phyloP scores from a whole-genome alignment of 352 stramenopile species.

The Plasmopara viticola region DNA sequence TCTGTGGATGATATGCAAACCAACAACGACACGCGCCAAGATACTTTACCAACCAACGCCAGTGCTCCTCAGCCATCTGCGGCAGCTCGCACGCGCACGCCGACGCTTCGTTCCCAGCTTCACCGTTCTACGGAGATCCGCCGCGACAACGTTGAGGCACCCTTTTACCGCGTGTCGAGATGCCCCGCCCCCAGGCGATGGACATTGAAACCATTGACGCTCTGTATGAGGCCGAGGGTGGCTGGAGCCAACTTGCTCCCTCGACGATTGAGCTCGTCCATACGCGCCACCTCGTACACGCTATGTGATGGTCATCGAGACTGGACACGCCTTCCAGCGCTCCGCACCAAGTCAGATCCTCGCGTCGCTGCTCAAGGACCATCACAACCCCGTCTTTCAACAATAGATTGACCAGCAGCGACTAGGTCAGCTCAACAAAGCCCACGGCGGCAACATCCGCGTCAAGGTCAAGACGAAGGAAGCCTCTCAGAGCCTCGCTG shows the following conservation, averaged over 20 bases:
- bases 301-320: not conserved
- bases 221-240: not conserved
- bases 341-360: not conserved
- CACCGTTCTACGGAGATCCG: not conserved
- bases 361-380: not conserved
- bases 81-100: not conserved
- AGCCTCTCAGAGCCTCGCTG: not conserved
- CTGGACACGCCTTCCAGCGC: not conserved
- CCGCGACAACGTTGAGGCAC: not conserved
- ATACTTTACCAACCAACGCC: not conserved
- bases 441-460: not conserved
- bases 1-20: not conserved
- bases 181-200: not conserved
- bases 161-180: not conserved
- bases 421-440: not conserved
- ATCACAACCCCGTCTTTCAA: not conserved
- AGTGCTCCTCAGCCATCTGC: not conserved
- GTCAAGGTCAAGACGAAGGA: not conserved
- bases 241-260: not conserved
- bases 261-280: not conserved
- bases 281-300: not conserved
- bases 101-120: not conserved
- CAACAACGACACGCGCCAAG: not conserved
- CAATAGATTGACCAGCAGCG: not conserved
- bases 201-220: not conserved